These are phyloP conservation scores for Trichomonascaceae sp. DNA, from an alignment of 1,139 yeast species.

Conservation along the genomic window DNA sequence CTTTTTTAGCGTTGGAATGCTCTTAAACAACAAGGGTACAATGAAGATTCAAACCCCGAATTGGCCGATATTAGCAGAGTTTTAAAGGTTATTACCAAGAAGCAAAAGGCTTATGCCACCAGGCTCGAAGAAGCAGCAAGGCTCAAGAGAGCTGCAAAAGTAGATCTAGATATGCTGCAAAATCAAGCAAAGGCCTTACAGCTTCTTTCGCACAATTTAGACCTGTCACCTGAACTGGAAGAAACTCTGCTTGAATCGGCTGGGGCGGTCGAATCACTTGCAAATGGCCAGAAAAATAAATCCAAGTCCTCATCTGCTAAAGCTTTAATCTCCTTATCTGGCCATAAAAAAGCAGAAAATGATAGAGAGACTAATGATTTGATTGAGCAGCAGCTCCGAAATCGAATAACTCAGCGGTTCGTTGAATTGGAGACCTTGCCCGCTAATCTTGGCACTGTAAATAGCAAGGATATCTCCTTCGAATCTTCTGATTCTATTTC, in stretches of 20 bases:
- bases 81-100: slow-evolving; percentile 28
- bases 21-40: slow-evolving; percentile 32
- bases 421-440: slow-evolving; percentile 72
- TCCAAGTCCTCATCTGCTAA: neutral
- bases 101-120: slow-evolving; percentile 35
- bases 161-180: slow-evolving; percentile 46
- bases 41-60: slow-evolving; percentile 31
- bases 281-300: slow-evolving; percentile 2
- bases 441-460: slow-evolving; percentile 64
- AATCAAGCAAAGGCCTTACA: slow-evolving; percentile 74
- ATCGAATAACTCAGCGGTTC: slow-evolving; percentile 58
- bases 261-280: slow-evolving; percentile 15
- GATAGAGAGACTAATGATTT: slow-evolving; percentile 23
- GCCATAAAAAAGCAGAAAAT: slow-evolving; percentile 7
- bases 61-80: slow-evolving; percentile 32
- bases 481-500: slow-evolving; percentile 41
- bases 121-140: slow-evolving; percentile 25
- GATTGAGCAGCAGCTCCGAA: slow-evolving; percentile 34
- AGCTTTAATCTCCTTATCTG: neutral
- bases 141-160: slow-evolving; percentile 13
- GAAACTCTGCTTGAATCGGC: slow-evolving; percentile 34
- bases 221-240: slow-evolving; percentile 50
- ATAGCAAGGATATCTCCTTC: slow-evolving; percentile 36
- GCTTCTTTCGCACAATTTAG: slow-evolving; percentile 68
- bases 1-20: slow-evolving; percentile 36